These are phyloP conservation scores for Dicorynia guianensis DNA, from an alignment of 306 rosid genomes.

Conservation along the genomic window DNA sequence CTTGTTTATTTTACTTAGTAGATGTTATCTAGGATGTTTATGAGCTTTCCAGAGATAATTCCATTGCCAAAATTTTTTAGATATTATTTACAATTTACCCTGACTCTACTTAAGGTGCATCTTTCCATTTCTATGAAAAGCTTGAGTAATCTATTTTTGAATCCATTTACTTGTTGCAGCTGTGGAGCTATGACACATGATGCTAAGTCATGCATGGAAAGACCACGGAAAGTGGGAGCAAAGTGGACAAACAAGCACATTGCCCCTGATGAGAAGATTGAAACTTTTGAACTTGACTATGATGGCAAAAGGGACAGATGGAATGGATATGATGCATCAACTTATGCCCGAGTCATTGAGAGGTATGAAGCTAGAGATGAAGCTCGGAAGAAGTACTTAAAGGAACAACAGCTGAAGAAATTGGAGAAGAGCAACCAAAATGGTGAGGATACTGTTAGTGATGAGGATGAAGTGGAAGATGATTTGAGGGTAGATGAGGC, in stretches of 20 bases:
- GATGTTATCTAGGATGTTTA: too few relatives aligned
- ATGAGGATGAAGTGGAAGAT: conserved; percentile 46
- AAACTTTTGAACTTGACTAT: conserved; percentile 55
- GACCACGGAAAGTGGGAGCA: conserved; percentile 44
- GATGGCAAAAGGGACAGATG: conserved; percentile 61
- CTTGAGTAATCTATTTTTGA: background rate
- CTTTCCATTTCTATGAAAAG: background rate
- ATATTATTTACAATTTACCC: background rate
- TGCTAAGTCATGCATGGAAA: conserved; percentile 20
- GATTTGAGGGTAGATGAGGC: conserved; percentile 58
- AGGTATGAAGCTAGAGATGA: conserved; percentile 54
- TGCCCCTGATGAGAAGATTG: conserved; percentile 63
- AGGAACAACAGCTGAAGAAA: conserved; percentile 51
- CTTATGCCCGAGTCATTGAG: conserved; percentile 51
- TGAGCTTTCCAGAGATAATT: too few relatives aligned
- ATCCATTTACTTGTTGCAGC: background rate
- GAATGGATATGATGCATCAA: conserved; percentile 62
- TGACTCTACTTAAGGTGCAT: background rate
- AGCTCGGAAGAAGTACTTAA: conserved; percentile 51
- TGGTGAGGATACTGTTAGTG: conserved; percentile 44
- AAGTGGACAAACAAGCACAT: conserved; percentile 53
- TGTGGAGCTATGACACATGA: conserved; percentile 60
- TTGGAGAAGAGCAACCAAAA: conserved; percentile 51
- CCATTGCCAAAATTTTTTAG: background rate
- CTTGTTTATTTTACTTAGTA: too few relatives aligned